These are phyloP conservation scores for Cordyceps sp. DNA, from an alignment of 2,329 filamentous ascomycete species.

Conservation along the genomic window DNA sequence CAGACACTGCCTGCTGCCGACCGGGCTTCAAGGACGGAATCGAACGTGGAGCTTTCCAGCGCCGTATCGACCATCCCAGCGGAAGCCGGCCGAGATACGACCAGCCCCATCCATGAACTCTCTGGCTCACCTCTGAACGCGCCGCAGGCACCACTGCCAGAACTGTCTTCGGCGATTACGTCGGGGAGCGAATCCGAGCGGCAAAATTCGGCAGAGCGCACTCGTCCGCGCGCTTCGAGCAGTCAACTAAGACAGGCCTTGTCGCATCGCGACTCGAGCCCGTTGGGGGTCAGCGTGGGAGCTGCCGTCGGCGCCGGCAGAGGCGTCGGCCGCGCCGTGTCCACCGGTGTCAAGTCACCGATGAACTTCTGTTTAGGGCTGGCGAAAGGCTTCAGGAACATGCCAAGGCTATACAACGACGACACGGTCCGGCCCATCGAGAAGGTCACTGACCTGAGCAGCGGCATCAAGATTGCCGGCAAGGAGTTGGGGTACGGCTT, in stretches of 20 bases:
- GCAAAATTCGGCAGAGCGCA: neutral
- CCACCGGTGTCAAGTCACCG: slow-evolving; percentile 60
- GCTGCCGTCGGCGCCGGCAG: slow-evolving; percentile 48
- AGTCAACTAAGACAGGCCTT: slow-evolving; percentile 5
- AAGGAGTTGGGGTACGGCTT: slow-evolving; percentile 65
- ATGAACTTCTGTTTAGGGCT: slow-evolving; percentile 74
- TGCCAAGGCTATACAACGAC: slow-evolving; percentile 72
- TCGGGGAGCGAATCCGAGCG: neutral
- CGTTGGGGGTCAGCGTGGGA: slow-evolving; percentile 24
- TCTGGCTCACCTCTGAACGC: neutral
- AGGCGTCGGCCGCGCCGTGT: slow-evolving; percentile 55
- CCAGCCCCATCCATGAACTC: neutral
- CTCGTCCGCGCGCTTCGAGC: slow-evolving; percentile 1
- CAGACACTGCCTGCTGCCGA: too few relatives aligned
- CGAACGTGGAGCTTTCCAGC: slow-evolving; percentile 1
- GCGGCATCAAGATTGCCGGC: slow-evolving; percentile 60
- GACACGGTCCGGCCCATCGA: slow-evolving; percentile 63
- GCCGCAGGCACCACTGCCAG: slow-evolving; percentile 1
- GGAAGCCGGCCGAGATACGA: neutral
- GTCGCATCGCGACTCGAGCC: slow-evolving; percentile 6
- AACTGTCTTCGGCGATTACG: neutral
- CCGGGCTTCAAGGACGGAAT: slow-evolving; percentile 3
- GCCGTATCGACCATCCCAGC: neutral
- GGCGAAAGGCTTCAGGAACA: slow-evolving; percentile 77
- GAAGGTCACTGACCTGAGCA: slow-evolving; percentile 61